Evolutionary conservation across 371 early-diverging fungal genomes (phyloP), one percentile per base, ranked within the genome.

Genomic region (Mortierella sp.): DNA sequence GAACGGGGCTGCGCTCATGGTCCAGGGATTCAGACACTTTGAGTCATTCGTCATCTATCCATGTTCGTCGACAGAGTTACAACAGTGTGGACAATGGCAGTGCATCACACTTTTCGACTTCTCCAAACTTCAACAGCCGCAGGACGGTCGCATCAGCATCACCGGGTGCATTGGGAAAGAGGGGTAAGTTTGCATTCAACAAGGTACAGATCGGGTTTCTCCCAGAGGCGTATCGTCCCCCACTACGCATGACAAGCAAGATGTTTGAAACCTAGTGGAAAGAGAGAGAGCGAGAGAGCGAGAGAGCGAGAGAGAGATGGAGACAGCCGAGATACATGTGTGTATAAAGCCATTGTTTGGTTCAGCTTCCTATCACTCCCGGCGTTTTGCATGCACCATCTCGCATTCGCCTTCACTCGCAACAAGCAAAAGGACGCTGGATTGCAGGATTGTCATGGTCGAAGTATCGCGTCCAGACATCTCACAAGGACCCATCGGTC

Each of bases 111-210:
- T 1, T 40, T n/a, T 25, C 54, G 19, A 34, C 44, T n/a, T 54
- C 37, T 25, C n/a, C 45, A 5, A 27, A 0, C 37, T 24, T 1
- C 9, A 25, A 16, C 43, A 47, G 45, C 5, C 3, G 14, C n/a
- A 21, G 28, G 22, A 19, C 31, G 8, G 39, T 41, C 50, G 9
- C n/a, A 22, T 10, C 25, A n/a, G 44, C 29, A 19, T 43, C 19
- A 7, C 10, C 34, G 4, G 49, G 31, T 1, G n/a, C 39, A 16
- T 17, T 17, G 51, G 31, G 12, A 34, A 67, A 67, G 60, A 63
- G 40, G 17, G 76, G 76, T 50, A 67, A 64, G 46, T 74, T 68
- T 57, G 63, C 76, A 16, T 74, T 74, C 54, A 74, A 74, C 46
- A 63, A 57, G 27, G 43, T 68, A 0, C 76, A 74, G 47, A 56